phyloP scores from a whole-genome alignment of 2,329 filamentous ascomycete species.

The Phaeosphaeriaceae sp. region DNA sequence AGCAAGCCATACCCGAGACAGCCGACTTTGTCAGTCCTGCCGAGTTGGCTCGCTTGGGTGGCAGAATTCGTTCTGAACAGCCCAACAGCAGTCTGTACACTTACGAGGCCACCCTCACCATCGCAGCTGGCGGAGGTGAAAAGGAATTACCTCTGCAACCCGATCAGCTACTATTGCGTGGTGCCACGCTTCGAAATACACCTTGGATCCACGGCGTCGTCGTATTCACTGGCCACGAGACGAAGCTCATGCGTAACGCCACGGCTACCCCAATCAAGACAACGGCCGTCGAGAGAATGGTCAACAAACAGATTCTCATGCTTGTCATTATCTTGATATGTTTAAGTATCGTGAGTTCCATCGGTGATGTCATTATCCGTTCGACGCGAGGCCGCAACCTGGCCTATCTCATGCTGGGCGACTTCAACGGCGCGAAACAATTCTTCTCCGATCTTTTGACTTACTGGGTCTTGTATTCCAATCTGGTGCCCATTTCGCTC shows the following conservation, averaged over 20 bases:
- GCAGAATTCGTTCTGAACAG: constrained; percentile 90
- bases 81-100: constrained; percentile 98
- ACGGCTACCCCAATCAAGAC: constrained; percentile 97
- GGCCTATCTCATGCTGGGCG: constrained; percentile 71
- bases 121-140: constrained; percentile 88
- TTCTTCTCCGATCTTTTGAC: constrained; percentile 96
- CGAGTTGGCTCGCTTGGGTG: constrained; percentile 84
- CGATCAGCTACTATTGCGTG: constrained; percentile 90
- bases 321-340: constrained; percentile 82
- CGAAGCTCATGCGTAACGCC: constrained; percentile 98
- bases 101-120: constrained; percentile 93
- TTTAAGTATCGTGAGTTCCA: constrained; percentile 87
- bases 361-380: constrained; percentile 86
- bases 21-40: constrained; percentile 83
- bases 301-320: constrained; percentile 92
- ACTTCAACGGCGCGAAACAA: constrained; percentile 72
- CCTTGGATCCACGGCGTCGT: constrained; percentile 97
- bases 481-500: constrained; percentile 93
- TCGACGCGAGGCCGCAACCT: constrained; percentile 67
- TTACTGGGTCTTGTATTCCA: constrained; percentile 98
- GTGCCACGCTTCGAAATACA: constrained; percentile 92
- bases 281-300: constrained; percentile 91
- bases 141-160: constrained; percentile 90
- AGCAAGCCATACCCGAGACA: constrained; percentile 95
- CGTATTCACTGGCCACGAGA: constrained; percentile 97